These are phyloP conservation scores for Umbelopsis sp. DNA, from an alignment of 192 early-diverging fungal species.

Conservation along the genomic window DNA sequence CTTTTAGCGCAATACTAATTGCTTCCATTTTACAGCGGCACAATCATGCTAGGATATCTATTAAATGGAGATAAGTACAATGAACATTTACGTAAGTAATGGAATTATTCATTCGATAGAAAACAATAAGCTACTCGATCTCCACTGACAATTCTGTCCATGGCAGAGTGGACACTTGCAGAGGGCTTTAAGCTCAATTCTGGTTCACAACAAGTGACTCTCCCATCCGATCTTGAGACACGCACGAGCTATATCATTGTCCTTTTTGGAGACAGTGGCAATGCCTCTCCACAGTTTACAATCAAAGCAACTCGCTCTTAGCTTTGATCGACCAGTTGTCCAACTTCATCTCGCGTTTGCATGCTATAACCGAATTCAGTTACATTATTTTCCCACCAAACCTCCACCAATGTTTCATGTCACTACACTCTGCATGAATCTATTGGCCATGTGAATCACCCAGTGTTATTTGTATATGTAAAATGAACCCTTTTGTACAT, in stretches of 20 bases:
- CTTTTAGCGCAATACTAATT: neutral
- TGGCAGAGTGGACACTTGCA: constrained; percentile 14
- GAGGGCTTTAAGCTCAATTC: constrained; percentile 15
- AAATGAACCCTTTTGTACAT: too few species aligned
- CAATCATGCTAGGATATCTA: constrained; percentile 26
- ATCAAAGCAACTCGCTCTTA: neutral
- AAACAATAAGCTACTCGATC: neutral
- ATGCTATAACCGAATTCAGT: neutral
- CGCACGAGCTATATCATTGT: constrained; percentile 28
- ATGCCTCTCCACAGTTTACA: constrained; percentile 22
- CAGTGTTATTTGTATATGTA: neutral
- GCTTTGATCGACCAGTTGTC: neutral
- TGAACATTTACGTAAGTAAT: constrained; percentile 27
- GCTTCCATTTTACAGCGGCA: neutral
- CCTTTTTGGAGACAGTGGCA: constrained; percentile 31
- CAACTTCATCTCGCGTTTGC: neutral
- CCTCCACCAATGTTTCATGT: neutral
- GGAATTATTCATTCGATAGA: neutral
- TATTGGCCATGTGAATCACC: neutral
- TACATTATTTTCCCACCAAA: neutral
- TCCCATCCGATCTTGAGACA: constrained; percentile 16
- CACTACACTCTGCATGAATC: neutral
- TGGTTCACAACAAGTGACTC: constrained; percentile 16
- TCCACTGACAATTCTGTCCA: neutral
- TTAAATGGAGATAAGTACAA: constrained; percentile 11